Base-by-base conservation (phyloP, 192 early-diverging fungal species). In the Backusella macrospora region DNA sequence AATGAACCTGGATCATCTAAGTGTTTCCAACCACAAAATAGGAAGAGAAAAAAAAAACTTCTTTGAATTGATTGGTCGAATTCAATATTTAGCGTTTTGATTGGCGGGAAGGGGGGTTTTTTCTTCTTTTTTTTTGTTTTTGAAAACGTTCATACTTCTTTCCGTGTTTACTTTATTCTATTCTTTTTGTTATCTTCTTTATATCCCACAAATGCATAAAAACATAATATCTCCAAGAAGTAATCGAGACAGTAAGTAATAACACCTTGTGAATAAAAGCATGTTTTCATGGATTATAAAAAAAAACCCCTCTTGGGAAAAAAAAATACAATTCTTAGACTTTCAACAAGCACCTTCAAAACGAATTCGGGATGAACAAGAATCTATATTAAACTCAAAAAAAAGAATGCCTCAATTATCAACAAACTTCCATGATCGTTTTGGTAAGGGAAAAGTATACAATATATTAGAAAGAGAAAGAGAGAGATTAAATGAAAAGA, bases 21-120 rank as follows among this genome's bases (percentile, higher is more conserved):
- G 29, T 34, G 29, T 34, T 34, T 34, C 29, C 42, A 43, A 43
- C 1, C 4, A 43, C 21, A 26, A 55, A 59, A 59, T 4, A 23
- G 52, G 52, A 6, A 49, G 48, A n/a, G 18, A 18, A 6, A 49
- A 49, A 18, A 21, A 9, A 34, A 34, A 26, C 10, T 8, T 26
- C 52, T 59, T 59, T 18, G 23, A 59, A 59, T 59, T 59, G 52
- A 59, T 59, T 59, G 52, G 52, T 59, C 52, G 5, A 26, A 59
- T 59, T 59, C n/a, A 59, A 23, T 59, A 59, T 23, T 26, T 26
- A 59, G 4, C 52, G 21, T 23, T 52, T 52, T 52, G 49, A 18
- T 52, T 52, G 49, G 49, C 49, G 29, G 29, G 29, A 34, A 34
- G 29, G 29, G 2, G 29, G 29, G 1, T 0, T 1, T 34, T 34